phyloP scores from a whole-genome alignment of 2,329 filamentous ascomycete species.

The Alternaria infectoria region DNA sequence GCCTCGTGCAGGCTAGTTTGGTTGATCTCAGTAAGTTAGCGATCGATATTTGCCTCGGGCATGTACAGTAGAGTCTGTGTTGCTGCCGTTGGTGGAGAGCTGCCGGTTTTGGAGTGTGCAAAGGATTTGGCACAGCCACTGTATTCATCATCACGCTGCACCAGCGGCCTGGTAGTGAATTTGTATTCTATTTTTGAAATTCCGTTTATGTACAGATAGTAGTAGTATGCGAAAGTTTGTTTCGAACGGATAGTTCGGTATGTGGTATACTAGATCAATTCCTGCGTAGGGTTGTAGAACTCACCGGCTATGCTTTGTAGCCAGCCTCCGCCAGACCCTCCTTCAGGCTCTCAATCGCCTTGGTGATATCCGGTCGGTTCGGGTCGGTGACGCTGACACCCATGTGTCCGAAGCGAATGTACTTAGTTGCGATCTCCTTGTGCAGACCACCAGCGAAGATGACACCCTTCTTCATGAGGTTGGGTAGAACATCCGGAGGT shows the following conservation, averaged over 20 bases:
- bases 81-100: neutral
- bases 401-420: constrained; percentile 98
- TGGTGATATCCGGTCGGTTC: constrained; percentile 79
- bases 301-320: constrained; percentile 52
- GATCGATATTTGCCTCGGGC: neutral
- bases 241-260: neutral
- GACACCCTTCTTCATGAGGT: constrained; percentile 82
- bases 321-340: constrained; percentile 77
- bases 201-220: neutral
- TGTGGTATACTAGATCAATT: neutral
- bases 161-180: neutral
- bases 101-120: neutral
- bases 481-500: constrained; percentile 83
- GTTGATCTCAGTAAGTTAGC: neutral
- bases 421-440: constrained; percentile 92
- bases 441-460: constrained; percentile 95
- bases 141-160: constrained; percentile 7
- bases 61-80: neutral
- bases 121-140: constrained; percentile 12
- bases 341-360: constrained; percentile 79
- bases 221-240: neutral
- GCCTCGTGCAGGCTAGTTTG: neutral
- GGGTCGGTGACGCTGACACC: constrained; percentile 89
- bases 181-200: constrained; percentile 10
- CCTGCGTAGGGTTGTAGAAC: neutral